Evolutionary conservation across 2,329 filamentous ascomycete species (phyloP).

Genomic region (Cercospora brassicicola): DNA sequence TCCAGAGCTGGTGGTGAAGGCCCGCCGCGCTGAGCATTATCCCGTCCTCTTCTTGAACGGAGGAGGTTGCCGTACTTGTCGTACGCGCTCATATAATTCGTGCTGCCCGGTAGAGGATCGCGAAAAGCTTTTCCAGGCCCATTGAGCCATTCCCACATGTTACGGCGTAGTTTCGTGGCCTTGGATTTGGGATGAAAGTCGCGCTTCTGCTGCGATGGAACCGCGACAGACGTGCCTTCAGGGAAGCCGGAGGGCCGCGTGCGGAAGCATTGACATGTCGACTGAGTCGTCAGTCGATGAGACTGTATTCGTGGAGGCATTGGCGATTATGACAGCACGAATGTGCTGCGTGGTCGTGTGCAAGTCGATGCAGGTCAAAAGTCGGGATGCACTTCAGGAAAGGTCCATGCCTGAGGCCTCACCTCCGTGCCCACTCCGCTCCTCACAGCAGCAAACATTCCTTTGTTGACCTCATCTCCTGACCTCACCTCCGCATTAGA

Average conservation of each 20-base stretch:
- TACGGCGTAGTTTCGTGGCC: slow-evolving; percentile 53
- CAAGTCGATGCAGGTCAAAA: background rate
- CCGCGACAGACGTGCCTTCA: slow-evolving; percentile 2
- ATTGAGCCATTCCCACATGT: slow-evolving; percentile 62
- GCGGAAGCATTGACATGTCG: slow-evolving; percentile 33
- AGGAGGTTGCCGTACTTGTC: slow-evolving; percentile 52
- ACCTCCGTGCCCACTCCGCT: background rate
- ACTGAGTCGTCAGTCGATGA: slow-evolving; percentile 25
- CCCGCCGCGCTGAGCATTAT: slow-evolving; percentile 25
- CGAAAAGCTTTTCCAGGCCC: slow-evolving; percentile 54
- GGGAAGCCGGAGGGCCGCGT: slow-evolving; percentile 22
- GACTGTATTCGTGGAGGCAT: slow-evolving; percentile 37
- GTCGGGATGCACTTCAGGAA: background rate
- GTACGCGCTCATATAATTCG: slow-evolving; percentile 59
- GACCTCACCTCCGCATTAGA: no score
- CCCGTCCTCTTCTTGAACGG: slow-evolving; percentile 35
- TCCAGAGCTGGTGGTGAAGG: slow-evolving; percentile 1
- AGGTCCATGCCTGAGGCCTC: background rate
- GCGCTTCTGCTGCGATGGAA: slow-evolving; percentile 18
- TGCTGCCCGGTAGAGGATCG: slow-evolving; percentile 51
- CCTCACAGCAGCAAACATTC: background rate
- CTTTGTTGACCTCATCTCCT: background rate
- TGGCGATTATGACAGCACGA: slow-evolving; percentile 6
- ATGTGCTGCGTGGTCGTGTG: background rate
- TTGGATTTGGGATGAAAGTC: slow-evolving; percentile 23